phyloP scores from a whole-genome alignment of 495 filamentous ascomycete genomes.

The Lasiosphaeria miniovina region DNA sequence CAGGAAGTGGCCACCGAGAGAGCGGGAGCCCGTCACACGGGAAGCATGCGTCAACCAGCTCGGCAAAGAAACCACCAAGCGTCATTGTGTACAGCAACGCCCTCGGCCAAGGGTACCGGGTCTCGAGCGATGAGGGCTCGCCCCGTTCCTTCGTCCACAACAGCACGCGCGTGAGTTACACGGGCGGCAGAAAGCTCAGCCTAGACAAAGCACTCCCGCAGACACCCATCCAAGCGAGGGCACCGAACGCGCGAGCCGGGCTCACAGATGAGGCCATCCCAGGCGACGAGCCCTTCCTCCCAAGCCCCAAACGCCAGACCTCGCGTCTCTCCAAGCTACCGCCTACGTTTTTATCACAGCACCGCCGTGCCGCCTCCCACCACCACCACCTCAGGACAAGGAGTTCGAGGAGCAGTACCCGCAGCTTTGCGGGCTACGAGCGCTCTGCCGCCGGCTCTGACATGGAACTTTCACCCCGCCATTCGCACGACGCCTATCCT shows the following conservation, averaged over 20 bases:
- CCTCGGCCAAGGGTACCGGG: conserved; percentile 20
- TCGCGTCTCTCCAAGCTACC: conserved; percentile 45
- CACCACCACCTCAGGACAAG: conserved; percentile 30
- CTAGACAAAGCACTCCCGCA: conserved; percentile 41
- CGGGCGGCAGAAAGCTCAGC: conserved; percentile 29
- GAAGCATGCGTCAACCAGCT: conserved; percentile 38
- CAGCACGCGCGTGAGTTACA: conserved; percentile 8
- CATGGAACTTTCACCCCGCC: conserved; percentile 22
- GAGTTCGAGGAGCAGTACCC: conserved; percentile 41
- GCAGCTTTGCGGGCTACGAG: conserved; percentile 38
- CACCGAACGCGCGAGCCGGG: conserved; percentile 47
- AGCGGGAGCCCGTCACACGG: conserved; percentile 26
- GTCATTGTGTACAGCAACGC: conserved; percentile 45
- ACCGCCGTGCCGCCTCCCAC: conserved; percentile 13
- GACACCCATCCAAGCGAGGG: conserved; percentile 43
- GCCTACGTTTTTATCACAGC: conserved; percentile 25
- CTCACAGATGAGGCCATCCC: conserved; percentile 49
- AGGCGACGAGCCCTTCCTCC: conserved; percentile 45
- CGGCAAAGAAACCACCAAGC: conserved; percentile 40
- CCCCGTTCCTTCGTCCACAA: conserved; percentile 29
- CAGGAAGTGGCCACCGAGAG: conserved; percentile 21
- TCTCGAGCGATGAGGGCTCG: conserved; percentile 35
- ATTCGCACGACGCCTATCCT: conserved; percentile 24
- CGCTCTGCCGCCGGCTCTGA: conserved; percentile 17
- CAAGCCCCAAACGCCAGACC: conserved; percentile 35